These are phyloP conservation scores for Epichloe festucae DNA, from an alignment of 2,329 filamentous ascomycete genomes.

Conservation along the genomic window DNA sequence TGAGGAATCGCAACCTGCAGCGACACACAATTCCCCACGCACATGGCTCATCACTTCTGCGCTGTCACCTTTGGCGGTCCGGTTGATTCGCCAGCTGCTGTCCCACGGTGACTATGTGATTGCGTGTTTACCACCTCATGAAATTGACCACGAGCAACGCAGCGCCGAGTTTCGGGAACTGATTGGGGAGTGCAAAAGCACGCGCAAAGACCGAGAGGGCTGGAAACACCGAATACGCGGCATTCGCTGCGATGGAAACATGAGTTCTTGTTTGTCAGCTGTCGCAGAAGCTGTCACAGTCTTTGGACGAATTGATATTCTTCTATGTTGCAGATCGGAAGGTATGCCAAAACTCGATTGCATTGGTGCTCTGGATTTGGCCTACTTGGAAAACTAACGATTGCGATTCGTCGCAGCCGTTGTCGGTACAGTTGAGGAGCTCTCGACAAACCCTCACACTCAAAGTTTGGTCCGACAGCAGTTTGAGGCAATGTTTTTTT, in stretches of 20 bases:
- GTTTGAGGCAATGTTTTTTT: conserved; percentile 92
- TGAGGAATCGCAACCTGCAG: conserved; percentile 25
- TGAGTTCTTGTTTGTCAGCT: conserved; percentile 68
- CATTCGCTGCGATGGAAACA: conserved; percentile 50
- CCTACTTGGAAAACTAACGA: neutral
- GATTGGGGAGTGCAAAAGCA: conserved; percentile 54
- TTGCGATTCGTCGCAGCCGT: conserved; percentile 41
- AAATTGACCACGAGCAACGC: conserved; percentile 64
- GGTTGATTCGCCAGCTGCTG: conserved; percentile 67
- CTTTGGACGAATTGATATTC: conserved; percentile 79
- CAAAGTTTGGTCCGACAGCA: conserved; percentile 75
- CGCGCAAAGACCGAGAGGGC: conserved; percentile 52
- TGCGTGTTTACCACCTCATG: conserved; percentile 64
- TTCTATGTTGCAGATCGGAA: conserved; percentile 83
- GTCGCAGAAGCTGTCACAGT: conserved; percentile 74
- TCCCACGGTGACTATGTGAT: conserved; percentile 87
- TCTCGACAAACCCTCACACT: conserved; percentile 59
- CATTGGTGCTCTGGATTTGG: no score
- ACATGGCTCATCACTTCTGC: conserved; percentile 90
- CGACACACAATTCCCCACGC: conserved; percentile 60
- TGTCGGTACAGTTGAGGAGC: conserved; percentile 82
- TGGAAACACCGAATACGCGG: conserved; percentile 68
- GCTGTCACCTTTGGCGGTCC: conserved; percentile 71
- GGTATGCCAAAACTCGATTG: conserved; percentile 32
- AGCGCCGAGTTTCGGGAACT: conserved; percentile 71